A percentile compares a stretch with the other conserved stretches of the same genome.
These are phyloP conservation scores for Debaryomyces coudertii DNA, from an alignment of 1,139 yeast species.

Conservation along the genomic window DNA sequence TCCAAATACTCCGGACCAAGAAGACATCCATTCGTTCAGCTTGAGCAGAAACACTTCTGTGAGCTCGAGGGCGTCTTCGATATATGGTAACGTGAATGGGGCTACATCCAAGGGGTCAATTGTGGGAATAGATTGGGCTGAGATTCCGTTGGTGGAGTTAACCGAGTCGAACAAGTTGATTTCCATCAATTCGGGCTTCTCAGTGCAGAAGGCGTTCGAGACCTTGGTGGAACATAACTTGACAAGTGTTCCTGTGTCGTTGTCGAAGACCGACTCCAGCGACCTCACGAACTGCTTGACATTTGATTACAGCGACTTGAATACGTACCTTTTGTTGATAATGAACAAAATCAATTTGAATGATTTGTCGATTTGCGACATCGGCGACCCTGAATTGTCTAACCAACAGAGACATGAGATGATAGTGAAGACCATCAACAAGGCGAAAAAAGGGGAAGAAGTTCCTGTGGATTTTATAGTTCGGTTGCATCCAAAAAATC, in stretches of 20 bases:
- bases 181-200: conserved; percentile 58
- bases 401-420: conserved; percentile 30
- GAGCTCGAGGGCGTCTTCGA: conserved; percentile 34
- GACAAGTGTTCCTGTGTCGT: conserved; percentile 81
- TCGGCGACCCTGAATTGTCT: conserved; percentile 20
- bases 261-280: conserved; percentile 36
- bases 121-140: conserved; percentile 67
- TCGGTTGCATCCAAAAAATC: conserved; percentile 81
- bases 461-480: conserved; percentile 83
- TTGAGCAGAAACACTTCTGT: conserved; percentile 50
- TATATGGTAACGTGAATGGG: conserved; percentile 12
- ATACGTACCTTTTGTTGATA: conserved; percentile 76
- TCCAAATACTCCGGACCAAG: conserved; percentile 31
- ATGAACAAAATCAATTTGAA: conserved; percentile 60
- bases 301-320: conserved; percentile 90
- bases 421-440: conserved; percentile 37
- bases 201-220: conserved; percentile 89
- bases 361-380: conserved; percentile 37
- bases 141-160: conserved; percentile 68
- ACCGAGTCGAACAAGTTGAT: conserved; percentile 80
- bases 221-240: conserved; percentile 69
- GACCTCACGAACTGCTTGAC: conserved; percentile 69
- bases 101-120: conserved; percentile 16
- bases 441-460: conserved; percentile 65
- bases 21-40: conserved; percentile 40